These are phyloP conservation scores for Wallacemonas collosoma DNA, from an alignment of 208 protist species.

Conservation along the genomic window DNA sequence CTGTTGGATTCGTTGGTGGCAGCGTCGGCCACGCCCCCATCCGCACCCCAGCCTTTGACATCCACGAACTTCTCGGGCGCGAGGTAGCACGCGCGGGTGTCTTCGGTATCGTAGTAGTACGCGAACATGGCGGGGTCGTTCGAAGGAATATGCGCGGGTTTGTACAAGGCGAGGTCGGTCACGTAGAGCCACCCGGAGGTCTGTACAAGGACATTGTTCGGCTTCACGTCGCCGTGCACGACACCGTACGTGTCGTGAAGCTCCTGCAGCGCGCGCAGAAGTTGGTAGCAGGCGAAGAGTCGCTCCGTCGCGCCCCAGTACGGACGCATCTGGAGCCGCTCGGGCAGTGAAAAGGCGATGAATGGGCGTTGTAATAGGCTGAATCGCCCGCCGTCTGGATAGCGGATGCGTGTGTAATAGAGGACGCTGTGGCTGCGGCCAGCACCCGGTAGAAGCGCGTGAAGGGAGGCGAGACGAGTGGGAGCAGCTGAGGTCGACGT, in stretches of 20 bases:
- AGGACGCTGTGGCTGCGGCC: constrained; percentile 26
- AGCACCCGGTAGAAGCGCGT: not conserved
- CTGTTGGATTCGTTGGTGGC: not conserved
- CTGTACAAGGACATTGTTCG: constrained; percentile 83
- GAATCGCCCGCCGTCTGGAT: constrained; percentile 40
- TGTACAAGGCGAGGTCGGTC: constrained; percentile 87
- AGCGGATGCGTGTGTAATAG: constrained; percentile 35
- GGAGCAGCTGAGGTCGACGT: not conserved
- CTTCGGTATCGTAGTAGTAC: constrained; percentile 91
- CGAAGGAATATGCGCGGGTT: constrained; percentile 60
- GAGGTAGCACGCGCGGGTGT: constrained; percentile 76
- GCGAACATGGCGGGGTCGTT: constrained; percentile 81
- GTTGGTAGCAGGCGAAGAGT: constrained; percentile 72
- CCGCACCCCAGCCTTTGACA: constrained; percentile 3
- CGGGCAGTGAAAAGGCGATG: constrained; percentile 70
- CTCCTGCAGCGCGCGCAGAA: constrained; percentile 67
- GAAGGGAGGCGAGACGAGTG: not conserved
- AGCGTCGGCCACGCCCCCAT: not conserved
- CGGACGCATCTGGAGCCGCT: constrained; percentile 73
- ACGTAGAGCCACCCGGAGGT: constrained; percentile 76
- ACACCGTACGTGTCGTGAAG: constrained; percentile 80
- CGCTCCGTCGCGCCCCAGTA: constrained; percentile 41
- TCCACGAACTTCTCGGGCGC: constrained; percentile 89
- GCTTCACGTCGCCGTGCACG: constrained; percentile 90
- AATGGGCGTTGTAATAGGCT: constrained; percentile 76